These are phyloP conservation scores for Prototheca wickerhamii DNA, from an alignment of 163 green algal genomes.

Conservation along the genomic window DNA sequence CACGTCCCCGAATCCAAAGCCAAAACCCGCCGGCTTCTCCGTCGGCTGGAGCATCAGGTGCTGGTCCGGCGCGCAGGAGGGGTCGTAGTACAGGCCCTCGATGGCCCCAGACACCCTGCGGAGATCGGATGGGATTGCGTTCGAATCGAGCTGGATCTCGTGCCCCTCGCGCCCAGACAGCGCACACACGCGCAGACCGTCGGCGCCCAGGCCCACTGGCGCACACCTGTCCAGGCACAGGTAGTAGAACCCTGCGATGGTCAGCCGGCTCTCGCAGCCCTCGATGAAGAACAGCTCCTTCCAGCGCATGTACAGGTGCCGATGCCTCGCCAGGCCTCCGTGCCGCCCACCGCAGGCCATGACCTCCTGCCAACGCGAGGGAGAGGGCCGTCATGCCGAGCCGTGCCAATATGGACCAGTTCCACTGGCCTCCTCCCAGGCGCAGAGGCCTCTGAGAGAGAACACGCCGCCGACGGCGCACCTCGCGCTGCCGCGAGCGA, in stretches of 20 bases:
- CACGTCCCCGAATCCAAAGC: conserved; percentile 27
- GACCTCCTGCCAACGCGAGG: conserved; percentile 19
- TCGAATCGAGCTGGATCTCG: too few species aligned
- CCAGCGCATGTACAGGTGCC: conserved; percentile 71
- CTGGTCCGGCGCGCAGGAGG: conserved; percentile 46
- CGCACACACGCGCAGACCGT: too few species aligned
- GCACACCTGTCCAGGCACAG: conserved; percentile 40
- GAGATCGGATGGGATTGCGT: too few species aligned
- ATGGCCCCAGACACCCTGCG: conserved; percentile 42
- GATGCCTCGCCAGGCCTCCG: conserved; percentile 30
- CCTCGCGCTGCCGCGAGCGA: too few species aligned
- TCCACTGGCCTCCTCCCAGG: too few species aligned
- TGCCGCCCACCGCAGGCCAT: conserved; percentile 23
- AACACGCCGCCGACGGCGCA: too few species aligned
- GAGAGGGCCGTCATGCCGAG: too few species aligned
- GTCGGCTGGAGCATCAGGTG: conserved; percentile 32
- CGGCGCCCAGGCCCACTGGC: background rate
- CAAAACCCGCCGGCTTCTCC: conserved; percentile 3
- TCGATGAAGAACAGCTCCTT: conserved; percentile 79
- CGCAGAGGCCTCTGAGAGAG: too few species aligned
- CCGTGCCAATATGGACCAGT: too few species aligned
- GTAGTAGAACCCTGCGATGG: conserved; percentile 82
- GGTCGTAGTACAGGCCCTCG: conserved; percentile 63
- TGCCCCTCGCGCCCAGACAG: too few species aligned
- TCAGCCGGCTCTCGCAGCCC: conserved; percentile 52